These are phyloP conservation scores for Cicer bijugum DNA, from an alignment of 306 rosid genomes.

Conservation along the genomic window DNA sequence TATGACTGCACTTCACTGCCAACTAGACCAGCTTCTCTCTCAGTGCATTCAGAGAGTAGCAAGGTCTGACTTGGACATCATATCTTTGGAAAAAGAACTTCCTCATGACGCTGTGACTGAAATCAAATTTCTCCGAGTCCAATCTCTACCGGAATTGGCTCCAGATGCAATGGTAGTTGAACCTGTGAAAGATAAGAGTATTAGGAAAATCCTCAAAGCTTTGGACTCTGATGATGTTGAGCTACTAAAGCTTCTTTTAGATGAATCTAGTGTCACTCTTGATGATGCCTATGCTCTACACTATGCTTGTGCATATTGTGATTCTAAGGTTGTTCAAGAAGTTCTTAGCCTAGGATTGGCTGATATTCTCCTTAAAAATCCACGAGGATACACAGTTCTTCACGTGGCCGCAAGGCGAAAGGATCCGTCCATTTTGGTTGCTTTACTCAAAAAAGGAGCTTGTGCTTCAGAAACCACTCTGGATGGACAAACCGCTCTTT, in stretches of 20 bases:
- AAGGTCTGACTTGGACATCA: conserved; percentile 66
- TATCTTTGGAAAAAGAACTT: conserved; percentile 76
- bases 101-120: conserved; percentile 58
- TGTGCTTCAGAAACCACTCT: conserved; percentile 61
- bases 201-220: conserved; percentile 68
- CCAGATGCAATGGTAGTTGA: conserved; percentile 54
- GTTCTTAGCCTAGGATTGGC: conserved; percentile 66
- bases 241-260: conserved; percentile 70
- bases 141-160: conserved; percentile 48
- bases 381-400: conserved; percentile 69
- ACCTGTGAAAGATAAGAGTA: conserved; percentile 56
- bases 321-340: conserved; percentile 79
- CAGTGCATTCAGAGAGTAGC: conserved; percentile 74
- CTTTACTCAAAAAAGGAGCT: conserved; percentile 72
- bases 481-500: conserved; percentile 83
- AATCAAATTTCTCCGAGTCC: conserved; percentile 53
- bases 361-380: conserved; percentile 56
- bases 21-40: conserved; percentile 60
- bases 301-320: conserved; percentile 86
- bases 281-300: conserved; percentile 80
- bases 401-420: conserved; percentile 93
- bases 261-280: conserved; percentile 70
- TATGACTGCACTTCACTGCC: conserved; percentile 66
- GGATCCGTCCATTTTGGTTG: conserved; percentile 72
- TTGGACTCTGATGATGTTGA: conserved; percentile 91